Evolutionary conservation across 192 early-diverging fungal genomes (phyloP).

Genomic region (Rhizophagus clarus): DNA sequence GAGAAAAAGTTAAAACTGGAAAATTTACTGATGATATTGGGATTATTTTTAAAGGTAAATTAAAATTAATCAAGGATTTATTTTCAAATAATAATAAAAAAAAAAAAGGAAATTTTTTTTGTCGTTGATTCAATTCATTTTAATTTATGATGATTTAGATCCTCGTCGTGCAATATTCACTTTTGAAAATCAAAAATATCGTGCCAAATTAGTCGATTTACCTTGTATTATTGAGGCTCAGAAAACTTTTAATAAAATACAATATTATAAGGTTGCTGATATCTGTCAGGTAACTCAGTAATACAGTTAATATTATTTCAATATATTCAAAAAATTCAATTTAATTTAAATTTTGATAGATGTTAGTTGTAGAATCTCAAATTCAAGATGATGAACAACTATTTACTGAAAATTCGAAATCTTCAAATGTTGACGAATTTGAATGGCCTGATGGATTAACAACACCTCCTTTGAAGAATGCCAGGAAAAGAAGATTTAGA

Average conservation of each 20-base stretch:
- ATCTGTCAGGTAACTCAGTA: constrained; percentile 71
- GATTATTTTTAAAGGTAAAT: constrained; percentile 42
- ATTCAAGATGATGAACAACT: constrained; percentile 17
- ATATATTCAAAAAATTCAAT: neutral
- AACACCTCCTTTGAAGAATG: constrained; percentile 72
- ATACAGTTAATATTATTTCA: neutral
- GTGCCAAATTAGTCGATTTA: constrained; percentile 76
- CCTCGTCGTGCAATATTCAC: constrained; percentile 60
- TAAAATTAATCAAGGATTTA: neutral
- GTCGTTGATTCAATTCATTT: neutral
- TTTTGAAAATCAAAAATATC: constrained; percentile 55
- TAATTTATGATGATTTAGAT: constrained; percentile 40
- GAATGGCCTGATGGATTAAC: constrained; percentile 80
- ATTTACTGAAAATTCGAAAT: constrained; percentile 11
- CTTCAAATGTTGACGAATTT: constrained; percentile 54
- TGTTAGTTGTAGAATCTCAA: constrained; percentile 53
- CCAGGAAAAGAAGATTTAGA: constrained; percentile 77
- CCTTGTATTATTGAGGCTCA: constrained; percentile 86
- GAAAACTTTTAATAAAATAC: constrained; percentile 84
- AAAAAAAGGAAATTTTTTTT: too few relatives aligned
- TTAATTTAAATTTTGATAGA: constrained; percentile 36
- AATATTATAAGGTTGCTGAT: constrained; percentile 84
- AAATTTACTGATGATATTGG: constrained; percentile 19
- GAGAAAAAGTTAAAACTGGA: constrained; percentile 35
- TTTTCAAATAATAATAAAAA: too few relatives aligned